These are phyloP conservation scores for Chenopodium album DNA, from an alignment of 148 eudicot genomes.

Conservation along the genomic window DNA sequence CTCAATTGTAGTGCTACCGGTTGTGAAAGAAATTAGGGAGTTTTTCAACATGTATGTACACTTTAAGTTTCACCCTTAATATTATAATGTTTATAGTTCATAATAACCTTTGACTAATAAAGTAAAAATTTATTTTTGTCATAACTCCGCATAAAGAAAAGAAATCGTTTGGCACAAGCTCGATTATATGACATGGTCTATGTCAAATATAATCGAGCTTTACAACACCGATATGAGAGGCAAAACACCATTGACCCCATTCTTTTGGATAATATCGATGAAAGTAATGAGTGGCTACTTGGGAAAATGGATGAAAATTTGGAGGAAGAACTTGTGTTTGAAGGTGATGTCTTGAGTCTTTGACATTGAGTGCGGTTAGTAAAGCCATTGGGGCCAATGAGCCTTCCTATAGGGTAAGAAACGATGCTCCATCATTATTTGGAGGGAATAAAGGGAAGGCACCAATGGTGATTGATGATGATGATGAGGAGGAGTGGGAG, in stretches of 20 bases:
- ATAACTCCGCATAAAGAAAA: background rate
- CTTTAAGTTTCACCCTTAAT: too few species aligned
- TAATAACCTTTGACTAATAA: too few species aligned
- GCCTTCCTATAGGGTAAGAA: background rate
- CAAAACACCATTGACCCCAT: too few species aligned
- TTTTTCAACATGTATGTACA: background rate
- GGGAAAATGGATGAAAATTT: background rate
- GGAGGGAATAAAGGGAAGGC: background rate
- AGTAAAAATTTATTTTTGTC: too few species aligned
- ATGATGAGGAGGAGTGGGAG: too few species aligned
- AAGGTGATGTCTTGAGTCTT: background rate
- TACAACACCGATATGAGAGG: background rate
- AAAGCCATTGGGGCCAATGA: background rate
- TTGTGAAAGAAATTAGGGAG: background rate
- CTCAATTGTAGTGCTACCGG: background rate
- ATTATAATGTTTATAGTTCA: too few species aligned
- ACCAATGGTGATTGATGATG: too few species aligned
- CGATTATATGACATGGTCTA: background rate
- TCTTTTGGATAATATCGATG: background rate
- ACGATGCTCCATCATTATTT: background rate
- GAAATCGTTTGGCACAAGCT: background rate
- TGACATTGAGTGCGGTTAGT: background rate
- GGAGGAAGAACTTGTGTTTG: background rate
- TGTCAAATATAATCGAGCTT: background rate
- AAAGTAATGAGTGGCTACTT: conserved; percentile 1